phyloP scores from a whole-genome alignment of 306 rosid genomes.

The Fragaria ananassa region DNA sequence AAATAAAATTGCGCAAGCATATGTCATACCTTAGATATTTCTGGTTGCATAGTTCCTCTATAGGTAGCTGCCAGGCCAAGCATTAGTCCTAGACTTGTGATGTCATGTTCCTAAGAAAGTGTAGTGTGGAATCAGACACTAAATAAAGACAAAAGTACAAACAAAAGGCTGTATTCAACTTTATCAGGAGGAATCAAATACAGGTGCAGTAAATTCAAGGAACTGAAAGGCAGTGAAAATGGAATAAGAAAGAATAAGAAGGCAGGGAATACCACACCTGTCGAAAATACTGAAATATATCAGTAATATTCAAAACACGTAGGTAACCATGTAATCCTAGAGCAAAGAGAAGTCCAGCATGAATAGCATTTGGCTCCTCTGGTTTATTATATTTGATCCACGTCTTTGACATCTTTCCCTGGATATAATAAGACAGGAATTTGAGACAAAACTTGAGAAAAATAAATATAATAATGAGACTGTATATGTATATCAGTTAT shows the following conservation, averaged over 20 bases:
- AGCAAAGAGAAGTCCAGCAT: slow-evolving; percentile 94
- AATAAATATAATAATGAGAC: slow-evolving; percentile 10
- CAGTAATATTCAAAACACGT: slow-evolving; percentile 65
- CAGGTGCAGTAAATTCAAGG: background rate
- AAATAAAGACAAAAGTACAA: background rate
- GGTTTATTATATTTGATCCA: slow-evolving; percentile 89
- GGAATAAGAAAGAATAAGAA: slow-evolving; percentile 13
- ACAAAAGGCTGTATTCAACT: background rate
- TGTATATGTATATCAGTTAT: background rate
- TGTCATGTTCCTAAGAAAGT: slow-evolving; percentile 77
- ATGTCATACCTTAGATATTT: slow-evolving; percentile 70
- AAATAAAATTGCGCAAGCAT: slow-evolving; percentile 2
- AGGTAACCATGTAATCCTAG: slow-evolving; percentile 90
- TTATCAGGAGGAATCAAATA: background rate
- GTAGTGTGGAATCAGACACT: slow-evolving; percentile 11
- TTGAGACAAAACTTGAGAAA: slow-evolving; percentile 21
- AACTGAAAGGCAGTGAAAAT: slow-evolving; percentile 11
- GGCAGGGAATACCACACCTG: slow-evolving; percentile 47
- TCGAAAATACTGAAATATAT: slow-evolving; percentile 77
- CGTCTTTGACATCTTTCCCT: slow-evolving; percentile 98
- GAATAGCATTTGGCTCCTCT: slow-evolving; percentile 82
- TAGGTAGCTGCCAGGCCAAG: slow-evolving; percentile 96
- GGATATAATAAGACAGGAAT: slow-evolving; percentile 35
- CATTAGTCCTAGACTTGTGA: slow-evolving; percentile 88
- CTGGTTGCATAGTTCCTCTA: slow-evolving; percentile 93